phyloP scores from a whole-genome alignment of 768 basidiomycete genomes.

The Aureoboletus auriporus region DNA sequence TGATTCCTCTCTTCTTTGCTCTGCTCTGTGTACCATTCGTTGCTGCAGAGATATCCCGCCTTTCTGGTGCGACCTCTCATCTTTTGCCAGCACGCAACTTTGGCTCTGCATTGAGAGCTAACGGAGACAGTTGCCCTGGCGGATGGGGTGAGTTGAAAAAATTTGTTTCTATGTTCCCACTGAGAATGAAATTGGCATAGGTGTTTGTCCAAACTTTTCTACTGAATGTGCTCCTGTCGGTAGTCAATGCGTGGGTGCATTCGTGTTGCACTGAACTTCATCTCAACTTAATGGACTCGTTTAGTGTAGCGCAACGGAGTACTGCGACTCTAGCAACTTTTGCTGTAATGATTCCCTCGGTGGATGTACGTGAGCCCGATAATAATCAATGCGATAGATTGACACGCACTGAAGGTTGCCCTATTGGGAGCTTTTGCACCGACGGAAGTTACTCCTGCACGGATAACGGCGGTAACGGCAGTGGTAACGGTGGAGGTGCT shows the following conservation, averaged over 20 bases:
- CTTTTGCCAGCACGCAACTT: constrained; percentile 5
- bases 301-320: constrained; percentile 11
- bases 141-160: constrained; percentile 19
- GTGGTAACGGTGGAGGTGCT: constrained; percentile 1
- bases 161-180: neutral
- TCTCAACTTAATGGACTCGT: neutral
- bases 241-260: constrained; percentile 17
- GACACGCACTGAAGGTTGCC: constrained; percentile 16
- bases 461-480: neutral
- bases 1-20: constrained; percentile 11
- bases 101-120: constrained; percentile 7
- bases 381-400: neutral
- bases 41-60: neutral
- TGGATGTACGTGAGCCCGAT: constrained; percentile 15
- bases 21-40: constrained; percentile 6
- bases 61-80: neutral
- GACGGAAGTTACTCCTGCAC: constrained; percentile 3
- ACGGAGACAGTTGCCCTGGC: constrained; percentile 3
- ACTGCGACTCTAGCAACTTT: neutral
- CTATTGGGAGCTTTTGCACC: constrained; percentile 8
- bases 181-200: constrained; percentile 3
- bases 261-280: neutral
- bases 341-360: constrained; percentile 22
- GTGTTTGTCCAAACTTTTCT: constrained; percentile 17
- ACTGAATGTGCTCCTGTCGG: constrained; percentile 14